Evolutionary conservation across 345 rosid genomes (phyloP).

Genomic region (Salix koriyanagi): DNA sequence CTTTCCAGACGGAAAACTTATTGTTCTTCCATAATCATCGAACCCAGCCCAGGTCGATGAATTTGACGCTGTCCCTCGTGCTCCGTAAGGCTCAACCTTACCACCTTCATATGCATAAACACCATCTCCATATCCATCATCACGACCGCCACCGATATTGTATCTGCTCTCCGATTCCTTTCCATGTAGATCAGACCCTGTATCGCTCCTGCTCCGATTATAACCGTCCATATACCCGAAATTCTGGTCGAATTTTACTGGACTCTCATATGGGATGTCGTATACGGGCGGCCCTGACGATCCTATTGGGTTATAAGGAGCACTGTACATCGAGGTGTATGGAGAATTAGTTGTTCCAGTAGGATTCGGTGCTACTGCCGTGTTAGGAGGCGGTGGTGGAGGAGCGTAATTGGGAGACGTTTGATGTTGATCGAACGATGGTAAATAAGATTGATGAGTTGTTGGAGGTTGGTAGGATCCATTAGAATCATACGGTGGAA

Average conservation of each 20-base stretch:
- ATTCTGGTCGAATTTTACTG: constrained; percentile 51
- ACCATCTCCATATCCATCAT: constrained; percentile 73
- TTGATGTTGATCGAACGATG: constrained; percentile 65
- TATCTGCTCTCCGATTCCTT: constrained; percentile 55
- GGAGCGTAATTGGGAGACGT: constrained; percentile 36
- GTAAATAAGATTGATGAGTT: constrained; percentile 43
- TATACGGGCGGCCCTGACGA: constrained; percentile 41
- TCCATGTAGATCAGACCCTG: constrained; percentile 57
- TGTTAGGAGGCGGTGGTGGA: constrained; percentile 27
- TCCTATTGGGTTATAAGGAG: constrained; percentile 37
- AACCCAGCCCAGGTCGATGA: constrained; percentile 67
- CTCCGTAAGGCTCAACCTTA: constrained; percentile 85
- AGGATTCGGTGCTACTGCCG: constrained; percentile 20
- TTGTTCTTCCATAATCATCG: constrained; percentile 90
- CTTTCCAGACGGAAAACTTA: constrained; percentile 54
- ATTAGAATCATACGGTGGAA: constrained; percentile 61
- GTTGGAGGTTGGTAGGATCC: constrained; percentile 51
- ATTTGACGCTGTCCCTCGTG: constrained; percentile 85
- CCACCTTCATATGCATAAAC: constrained; percentile 82
- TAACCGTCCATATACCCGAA: constrained; percentile 43
- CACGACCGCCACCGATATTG: constrained; percentile 28
- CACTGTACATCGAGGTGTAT: constrained; percentile 40
- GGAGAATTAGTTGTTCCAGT: constrained; percentile 9
- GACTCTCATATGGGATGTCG: constrained; percentile 47
- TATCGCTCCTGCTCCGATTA: constrained; percentile 41